Percentiles rank a stretch among this genome's conserved stretches.
Evolutionary conservation across 2,329 filamentous ascomycete genomes (phyloP).

Genomic region (Seiridium unicorne): DNA sequence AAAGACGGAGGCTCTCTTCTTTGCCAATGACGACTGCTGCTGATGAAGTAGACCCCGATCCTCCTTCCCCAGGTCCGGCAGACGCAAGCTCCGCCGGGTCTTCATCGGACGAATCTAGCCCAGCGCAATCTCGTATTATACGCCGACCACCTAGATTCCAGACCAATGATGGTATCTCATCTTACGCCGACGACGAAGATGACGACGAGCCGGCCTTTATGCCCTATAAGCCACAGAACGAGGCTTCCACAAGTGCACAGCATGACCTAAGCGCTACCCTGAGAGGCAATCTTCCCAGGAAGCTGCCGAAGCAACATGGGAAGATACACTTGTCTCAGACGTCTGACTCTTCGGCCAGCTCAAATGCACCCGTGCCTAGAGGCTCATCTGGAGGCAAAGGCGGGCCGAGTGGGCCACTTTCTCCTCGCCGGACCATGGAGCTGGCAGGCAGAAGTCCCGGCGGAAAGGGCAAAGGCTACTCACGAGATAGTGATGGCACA

Average conservation of each 20-base stretch:
- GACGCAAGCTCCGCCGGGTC: slow-evolving; percentile 34
- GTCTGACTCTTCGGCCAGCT: slow-evolving; percentile 62
- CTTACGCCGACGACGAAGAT: slow-evolving; percentile 49
- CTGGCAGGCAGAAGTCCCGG: slow-evolving; percentile 53
- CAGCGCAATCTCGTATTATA: slow-evolving; percentile 59
- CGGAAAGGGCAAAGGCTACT: slow-evolving; percentile 46
- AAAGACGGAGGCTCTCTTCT: slow-evolving; percentile 43
- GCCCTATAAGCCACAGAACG: slow-evolving; percentile 36
- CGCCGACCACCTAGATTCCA: slow-evolving; percentile 56
- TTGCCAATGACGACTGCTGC: slow-evolving; percentile 36
- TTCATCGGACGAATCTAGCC: slow-evolving; percentile 40
- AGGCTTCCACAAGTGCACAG: slow-evolving; percentile 20
- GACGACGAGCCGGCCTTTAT: slow-evolving; percentile 58
- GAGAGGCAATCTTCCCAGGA: slow-evolving; percentile 39
- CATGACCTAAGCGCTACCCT: slow-evolving; percentile 54
- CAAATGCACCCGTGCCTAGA: slow-evolving; percentile 38
- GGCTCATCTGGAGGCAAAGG: slow-evolving; percentile 29
- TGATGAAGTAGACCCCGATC: slow-evolving; percentile 35
- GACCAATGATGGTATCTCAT: slow-evolving; percentile 30
- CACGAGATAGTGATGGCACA: slow-evolving; percentile 68
- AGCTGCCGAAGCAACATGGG: slow-evolving; percentile 25
- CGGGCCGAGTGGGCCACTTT: slow-evolving; percentile 45
- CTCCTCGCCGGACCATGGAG: slow-evolving; percentile 59
- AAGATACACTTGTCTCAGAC: slow-evolving; percentile 49
- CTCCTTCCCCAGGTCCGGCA: slow-evolving; percentile 38